Percentiles rank a stretch among this genome's conserved stretches.
These are phyloP conservation scores for Primulina tabacum DNA, from an alignment of 257 asterid species.

Conservation along the genomic window DNA sequence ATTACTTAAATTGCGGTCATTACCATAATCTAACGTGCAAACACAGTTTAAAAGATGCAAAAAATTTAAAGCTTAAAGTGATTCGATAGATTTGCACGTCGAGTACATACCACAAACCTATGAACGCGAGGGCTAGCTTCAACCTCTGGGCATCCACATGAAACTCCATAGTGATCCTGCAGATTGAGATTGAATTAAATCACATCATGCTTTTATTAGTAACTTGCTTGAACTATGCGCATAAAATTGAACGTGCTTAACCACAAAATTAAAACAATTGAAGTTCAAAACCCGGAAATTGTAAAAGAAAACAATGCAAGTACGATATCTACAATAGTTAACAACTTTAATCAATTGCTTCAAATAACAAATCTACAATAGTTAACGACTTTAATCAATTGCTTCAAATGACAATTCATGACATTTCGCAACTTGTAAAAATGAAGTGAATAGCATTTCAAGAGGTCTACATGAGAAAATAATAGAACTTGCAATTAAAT, in stretches of 20 bases:
- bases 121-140: conserved; percentile 69
- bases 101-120: conserved; percentile 63
- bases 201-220: conserved; percentile 14
- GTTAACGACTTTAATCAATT: conserved; percentile 17
- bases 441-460: not conserved
- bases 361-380: conserved; percentile 8
- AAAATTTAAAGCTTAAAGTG: conserved; percentile 1
- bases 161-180: conserved; percentile 67
- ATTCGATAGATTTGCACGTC: conserved; percentile 17
- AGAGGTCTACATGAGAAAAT: conserved; percentile 13
- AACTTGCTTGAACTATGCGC: conserved; percentile 13
- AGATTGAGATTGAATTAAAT: conserved; percentile 24
- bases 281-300: conserved; percentile 8
- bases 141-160: conserved; percentile 53
- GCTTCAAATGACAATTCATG: conserved; percentile 21
- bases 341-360: conserved; percentile 21
- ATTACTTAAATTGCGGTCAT: not conserved
- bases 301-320: conserved; percentile 18
- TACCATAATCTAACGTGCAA: conserved; percentile 1
- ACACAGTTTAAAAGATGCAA: conserved; percentile 12
- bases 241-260: conserved; percentile 15
- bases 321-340: not conserved
- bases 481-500: conserved; percentile 1
- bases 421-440: conserved; percentile 9
- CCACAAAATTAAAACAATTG: not conserved